phyloP scores from a whole-genome alignment of 805 yeast genomes.

The Vanderwaltozyma polyspora region DNA sequence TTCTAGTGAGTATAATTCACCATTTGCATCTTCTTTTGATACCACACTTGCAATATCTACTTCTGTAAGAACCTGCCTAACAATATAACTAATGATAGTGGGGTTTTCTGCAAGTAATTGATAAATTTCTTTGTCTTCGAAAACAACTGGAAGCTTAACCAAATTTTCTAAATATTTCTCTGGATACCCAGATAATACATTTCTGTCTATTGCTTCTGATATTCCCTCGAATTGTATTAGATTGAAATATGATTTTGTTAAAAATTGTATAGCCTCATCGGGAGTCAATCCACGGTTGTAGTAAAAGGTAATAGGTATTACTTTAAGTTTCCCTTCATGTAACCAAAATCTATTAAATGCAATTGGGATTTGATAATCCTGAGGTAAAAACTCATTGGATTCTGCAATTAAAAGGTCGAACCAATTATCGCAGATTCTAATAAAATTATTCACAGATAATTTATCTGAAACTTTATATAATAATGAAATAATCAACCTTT shows the following conservation, averaged over 20 bases:
- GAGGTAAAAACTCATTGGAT: slow-evolving; percentile 35
- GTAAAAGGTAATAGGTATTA: slow-evolving; percentile 32
- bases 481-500: slow-evolving; percentile 33
- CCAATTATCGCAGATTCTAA: slow-evolving; percentile 40
- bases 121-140: slow-evolving; percentile 9
- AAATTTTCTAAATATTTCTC: slow-evolving; percentile 20
- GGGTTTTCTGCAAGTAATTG: slow-evolving; percentile 10
- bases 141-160: slow-evolving; percentile 6
- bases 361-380: slow-evolving; percentile 33
- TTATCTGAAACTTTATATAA: slow-evolving; percentile 29
- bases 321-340: slow-evolving; percentile 29
- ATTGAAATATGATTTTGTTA: slow-evolving; percentile 30
- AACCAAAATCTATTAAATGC: slow-evolving; percentile 43
- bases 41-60: slow-evolving; percentile 41
- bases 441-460: slow-evolving; percentile 28
- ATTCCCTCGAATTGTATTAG: slow-evolving; percentile 20
- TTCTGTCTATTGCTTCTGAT: slow-evolving; percentile 10
- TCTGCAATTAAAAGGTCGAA: slow-evolving; percentile 47
- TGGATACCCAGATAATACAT: slow-evolving; percentile 21
- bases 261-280: slow-evolving; percentile 31
- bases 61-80: slow-evolving; percentile 14
- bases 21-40: too few relatives aligned
- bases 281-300: slow-evolving; percentile 27
- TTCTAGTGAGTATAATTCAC: too few relatives aligned
- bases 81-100: slow-evolving; percentile 9